These are phyloP conservation scores for Phytophthora foliorum DNA, from an alignment of 352 stramenopile species.

Conservation along the genomic window DNA sequence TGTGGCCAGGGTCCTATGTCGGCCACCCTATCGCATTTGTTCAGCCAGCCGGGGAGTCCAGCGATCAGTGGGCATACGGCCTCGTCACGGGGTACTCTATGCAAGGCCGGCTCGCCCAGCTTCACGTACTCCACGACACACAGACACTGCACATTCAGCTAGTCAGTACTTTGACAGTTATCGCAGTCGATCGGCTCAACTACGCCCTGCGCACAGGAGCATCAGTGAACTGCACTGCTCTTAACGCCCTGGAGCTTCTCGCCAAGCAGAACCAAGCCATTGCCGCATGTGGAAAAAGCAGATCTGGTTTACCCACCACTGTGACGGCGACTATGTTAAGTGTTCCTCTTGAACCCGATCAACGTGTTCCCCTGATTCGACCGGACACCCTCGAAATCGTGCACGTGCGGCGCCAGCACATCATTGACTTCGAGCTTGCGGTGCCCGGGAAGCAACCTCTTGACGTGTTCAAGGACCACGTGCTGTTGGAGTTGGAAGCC, in stretches of 20 bases:
- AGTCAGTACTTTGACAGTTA: neutral
- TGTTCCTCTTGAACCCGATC: too few species aligned
- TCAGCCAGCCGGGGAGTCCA: neutral
- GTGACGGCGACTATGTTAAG: conserved; percentile 9
- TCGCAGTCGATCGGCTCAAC: neutral
- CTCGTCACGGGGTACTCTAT: neutral
- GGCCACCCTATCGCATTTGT: neutral
- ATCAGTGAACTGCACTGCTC: neutral
- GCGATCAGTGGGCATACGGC: conserved; percentile 1
- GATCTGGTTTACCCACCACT: conserved; percentile 4
- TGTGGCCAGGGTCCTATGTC: neutral
- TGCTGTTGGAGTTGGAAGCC: neutral
- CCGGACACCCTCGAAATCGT: too few species aligned
- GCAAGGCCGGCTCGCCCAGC: neutral
- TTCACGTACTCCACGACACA: neutral
- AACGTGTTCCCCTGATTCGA: too few species aligned
- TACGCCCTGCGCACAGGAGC: neutral
- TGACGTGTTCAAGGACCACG: neutral
- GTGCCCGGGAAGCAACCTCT: too few species aligned
- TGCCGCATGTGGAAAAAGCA: neutral
- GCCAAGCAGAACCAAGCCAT: neutral
- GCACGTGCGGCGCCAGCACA: too few species aligned
- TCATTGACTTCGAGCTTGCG: too few species aligned
- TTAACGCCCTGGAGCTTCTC: neutral
- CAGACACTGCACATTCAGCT: neutral